Percentiles rank a stretch among this genome's conserved stretches.
phyloP scores from a whole-genome alignment of 306 rosid species.

The Aeschynomene evenia region DNA sequence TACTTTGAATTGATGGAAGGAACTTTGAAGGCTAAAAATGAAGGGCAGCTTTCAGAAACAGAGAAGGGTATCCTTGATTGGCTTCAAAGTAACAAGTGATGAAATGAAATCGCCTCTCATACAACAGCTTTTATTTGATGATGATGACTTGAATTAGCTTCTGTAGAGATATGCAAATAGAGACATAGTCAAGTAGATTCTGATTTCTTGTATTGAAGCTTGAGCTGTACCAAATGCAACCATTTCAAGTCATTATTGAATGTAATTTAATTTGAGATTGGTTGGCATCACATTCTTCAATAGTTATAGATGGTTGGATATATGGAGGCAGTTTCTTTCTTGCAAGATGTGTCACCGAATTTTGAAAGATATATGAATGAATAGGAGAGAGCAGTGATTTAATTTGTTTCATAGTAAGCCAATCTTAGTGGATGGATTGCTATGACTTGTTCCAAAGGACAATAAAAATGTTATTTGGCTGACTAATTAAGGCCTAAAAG shows the following conservation, averaged over 20 bases:
- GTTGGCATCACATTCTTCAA: slow-evolving; percentile 31
- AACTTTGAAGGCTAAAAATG: slow-evolving; percentile 47
- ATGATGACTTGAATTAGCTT: slow-evolving; percentile 23
- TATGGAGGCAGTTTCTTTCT: slow-evolving; percentile 14
- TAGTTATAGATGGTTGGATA: slow-evolving; percentile 10
- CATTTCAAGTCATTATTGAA: slow-evolving; percentile 9
- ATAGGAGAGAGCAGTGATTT: neutral
- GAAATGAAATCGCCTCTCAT: slow-evolving; percentile 17
- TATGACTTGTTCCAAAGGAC: slow-evolving; percentile 25
- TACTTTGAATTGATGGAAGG: slow-evolving; percentile 83
- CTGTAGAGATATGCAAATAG: slow-evolving; percentile 11
- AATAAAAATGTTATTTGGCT: neutral
- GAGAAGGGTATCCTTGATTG: slow-evolving; percentile 87
- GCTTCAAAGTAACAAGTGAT: slow-evolving; percentile 69
- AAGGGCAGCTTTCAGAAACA: slow-evolving; percentile 55
- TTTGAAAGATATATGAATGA: neutral
- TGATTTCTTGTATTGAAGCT: slow-evolving; percentile 28
- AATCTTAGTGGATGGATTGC: neutral
- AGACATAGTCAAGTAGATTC: neutral
- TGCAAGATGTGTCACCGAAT: slow-evolving; percentile 6
- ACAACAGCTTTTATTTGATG: slow-evolving; percentile 16
- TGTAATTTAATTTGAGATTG: slow-evolving; percentile 5
- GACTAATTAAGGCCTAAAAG: neutral
- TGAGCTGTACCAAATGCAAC: slow-evolving; percentile 13
- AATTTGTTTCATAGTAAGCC: neutral